phyloP scores from a whole-genome alignment of 2,329 filamentous ascomycete genomes.

The Cephalotrichum gorgonifer region DNA sequence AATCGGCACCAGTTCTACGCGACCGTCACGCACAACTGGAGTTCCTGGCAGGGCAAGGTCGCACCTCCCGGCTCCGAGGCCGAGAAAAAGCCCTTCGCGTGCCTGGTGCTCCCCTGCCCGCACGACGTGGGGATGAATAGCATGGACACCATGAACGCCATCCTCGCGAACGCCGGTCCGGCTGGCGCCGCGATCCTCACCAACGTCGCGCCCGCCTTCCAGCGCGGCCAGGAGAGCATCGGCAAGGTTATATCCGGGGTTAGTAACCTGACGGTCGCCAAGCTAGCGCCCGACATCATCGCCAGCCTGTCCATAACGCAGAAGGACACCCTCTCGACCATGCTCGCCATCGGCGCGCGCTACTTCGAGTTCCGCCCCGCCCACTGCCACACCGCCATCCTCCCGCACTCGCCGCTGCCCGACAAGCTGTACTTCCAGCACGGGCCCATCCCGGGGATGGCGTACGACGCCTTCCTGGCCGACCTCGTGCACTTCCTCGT shows the following conservation, averaged over 20 bases:
- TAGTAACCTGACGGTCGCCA: conserved; percentile 12
- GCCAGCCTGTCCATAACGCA: conserved; percentile 38
- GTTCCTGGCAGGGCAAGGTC: conserved; percentile 30
- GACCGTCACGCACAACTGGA: conserved; percentile 29
- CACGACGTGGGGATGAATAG: conserved; percentile 43
- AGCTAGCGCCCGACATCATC: conserved; percentile 30
- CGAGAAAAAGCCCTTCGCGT: conserved; percentile 27
- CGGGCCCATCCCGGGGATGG: conserved; percentile 37
- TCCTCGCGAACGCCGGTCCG: conserved; percentile 25
- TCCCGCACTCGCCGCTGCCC: conserved; percentile 22
- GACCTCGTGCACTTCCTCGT: conserved; percentile 29
- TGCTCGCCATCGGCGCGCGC: conserved; percentile 34
- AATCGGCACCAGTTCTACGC: conserved; percentile 33
- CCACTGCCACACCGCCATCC: conserved; percentile 30
- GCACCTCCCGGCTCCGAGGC: conserved; percentile 26
- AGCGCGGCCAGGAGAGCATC: conserved; percentile 13
- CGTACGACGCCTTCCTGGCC: conserved; percentile 29
- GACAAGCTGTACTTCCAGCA: conserved; percentile 40
- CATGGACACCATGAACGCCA: conserved; percentile 27
- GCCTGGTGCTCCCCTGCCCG: conserved; percentile 31
- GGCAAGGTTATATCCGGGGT: conserved; percentile 15
- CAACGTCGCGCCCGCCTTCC: conserved; percentile 11
- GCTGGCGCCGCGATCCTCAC: conserved; percentile 13
- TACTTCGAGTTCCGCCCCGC: conserved; percentile 44
- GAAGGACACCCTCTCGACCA: conserved; percentile 32